Evolutionary conservation across 2,329 filamentous ascomycete species (phyloP), one percentile per base, ranked within the genome.

Genomic region (Penicillium paneum): DNA sequence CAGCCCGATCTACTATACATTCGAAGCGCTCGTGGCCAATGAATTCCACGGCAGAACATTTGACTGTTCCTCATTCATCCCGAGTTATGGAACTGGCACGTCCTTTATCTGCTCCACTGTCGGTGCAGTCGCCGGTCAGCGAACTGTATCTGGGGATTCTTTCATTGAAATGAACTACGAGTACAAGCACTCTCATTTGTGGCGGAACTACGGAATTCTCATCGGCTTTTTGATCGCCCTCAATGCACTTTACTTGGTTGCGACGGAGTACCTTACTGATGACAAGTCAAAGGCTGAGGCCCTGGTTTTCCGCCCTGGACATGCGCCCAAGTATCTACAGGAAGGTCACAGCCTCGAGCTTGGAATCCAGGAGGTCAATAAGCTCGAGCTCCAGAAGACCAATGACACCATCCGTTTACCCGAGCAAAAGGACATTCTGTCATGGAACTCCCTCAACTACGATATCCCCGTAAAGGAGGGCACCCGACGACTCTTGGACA

Each of bases 261-360:
- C 58, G 8, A 64, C 64, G 0, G 67, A 68, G 44, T 62, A 63
- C 64, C 56, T 84, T 28, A 77, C 81, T 1, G 82, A 83, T 17
- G 85, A 89, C 67, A 85, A 85, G 66, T 88, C 85, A 21, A 90
- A 88, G 76, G 88, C 87, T 36, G 88, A 91, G 64, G 84, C 90
- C 12, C 76, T 91, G 1, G 80, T 91, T 24, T 91, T 90, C 76
- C 85, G 84, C 48, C 82, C 85, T 40, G 85, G 67, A 83, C 53
- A 65, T 40, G 61, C 53, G 21, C 65, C 62, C 3, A 50, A 58
- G 19, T 51, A 64, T 34, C 52, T 61, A 8, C 60, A 62, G 19
- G 44, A 47, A 13, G 44, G 48, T 5, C 21, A 52, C 8, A 55
- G 48, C n/a, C n/a, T 36, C 5, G 56, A 57, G 19, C 52, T 47